phyloP scores from a whole-genome alignment of 2,329 filamentous ascomycete species.

The Amauroascus verrucosus region DNA sequence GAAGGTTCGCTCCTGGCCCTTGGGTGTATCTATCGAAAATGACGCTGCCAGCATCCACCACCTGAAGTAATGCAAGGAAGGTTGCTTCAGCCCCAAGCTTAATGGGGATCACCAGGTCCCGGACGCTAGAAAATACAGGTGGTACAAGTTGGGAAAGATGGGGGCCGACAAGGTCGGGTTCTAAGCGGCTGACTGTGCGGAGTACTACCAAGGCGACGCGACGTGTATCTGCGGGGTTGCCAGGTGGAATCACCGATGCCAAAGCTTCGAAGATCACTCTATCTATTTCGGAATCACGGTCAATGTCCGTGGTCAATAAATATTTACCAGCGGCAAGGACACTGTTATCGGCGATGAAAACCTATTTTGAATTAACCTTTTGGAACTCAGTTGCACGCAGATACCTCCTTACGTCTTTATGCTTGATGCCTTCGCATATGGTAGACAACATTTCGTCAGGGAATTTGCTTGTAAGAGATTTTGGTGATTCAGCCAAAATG shows the following conservation, averaged over 20 bases:
- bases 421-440: constrained; percentile 67
- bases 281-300: constrained; percentile 59
- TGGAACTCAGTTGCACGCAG: not conserved
- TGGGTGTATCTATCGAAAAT: constrained; percentile 88
- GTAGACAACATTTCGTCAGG: constrained; percentile 64
- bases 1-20: constrained; percentile 54
- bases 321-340: constrained; percentile 88
- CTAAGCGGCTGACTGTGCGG: constrained; percentile 69
- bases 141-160: constrained; percentile 71
- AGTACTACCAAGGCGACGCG: constrained; percentile 78
- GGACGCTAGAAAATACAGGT: constrained; percentile 77
- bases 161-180: constrained; percentile 70
- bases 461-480: constrained; percentile 57
- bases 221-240: constrained; percentile 69
- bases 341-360: constrained; percentile 78
- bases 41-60: constrained; percentile 73
- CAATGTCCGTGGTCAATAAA: constrained; percentile 53
- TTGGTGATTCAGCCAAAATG: constrained; percentile 69
- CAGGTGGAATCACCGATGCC: constrained; percentile 63
- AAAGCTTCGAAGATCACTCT: constrained; percentile 74
- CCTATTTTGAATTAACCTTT: constrained; percentile 29
- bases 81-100: constrained; percentile 92
- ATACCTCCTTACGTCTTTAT: constrained; percentile 55
- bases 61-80: constrained; percentile 81
- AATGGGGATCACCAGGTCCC: constrained; percentile 85